Conservation (phyloP, 352 stramenopile genomes). For the Phytophthora brassicae region DNA sequence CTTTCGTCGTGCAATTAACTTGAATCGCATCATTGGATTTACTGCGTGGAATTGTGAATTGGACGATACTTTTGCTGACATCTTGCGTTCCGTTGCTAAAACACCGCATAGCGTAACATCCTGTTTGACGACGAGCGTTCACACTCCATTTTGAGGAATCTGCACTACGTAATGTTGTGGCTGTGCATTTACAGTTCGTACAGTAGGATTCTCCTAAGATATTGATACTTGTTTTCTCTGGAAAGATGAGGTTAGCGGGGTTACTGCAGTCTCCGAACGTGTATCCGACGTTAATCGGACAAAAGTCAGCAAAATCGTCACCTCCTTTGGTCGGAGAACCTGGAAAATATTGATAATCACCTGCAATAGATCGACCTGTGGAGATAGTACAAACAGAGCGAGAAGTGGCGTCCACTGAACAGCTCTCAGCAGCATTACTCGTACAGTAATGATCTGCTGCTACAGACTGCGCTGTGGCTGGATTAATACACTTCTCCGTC, state of each 20-base stretch:
- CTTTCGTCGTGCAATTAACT: conserved; percentile 53
- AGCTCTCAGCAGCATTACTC: conserved; percentile 56
- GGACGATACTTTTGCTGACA: conserved; percentile 31
- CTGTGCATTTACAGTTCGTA: conserved; percentile 69
- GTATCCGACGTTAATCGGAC: conserved; percentile 76
- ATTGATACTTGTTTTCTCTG: conserved; percentile 57
- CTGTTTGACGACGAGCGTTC: conserved; percentile 57
- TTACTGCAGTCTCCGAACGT: conserved; percentile 66
- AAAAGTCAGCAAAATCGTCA: conserved; percentile 74
- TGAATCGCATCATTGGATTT: conserved; percentile 23
- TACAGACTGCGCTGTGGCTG: conserved; percentile 39
- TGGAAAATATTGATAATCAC: conserved; percentile 67
- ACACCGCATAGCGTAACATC: conserved; percentile 81
- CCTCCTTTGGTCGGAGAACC: conserved; percentile 46
- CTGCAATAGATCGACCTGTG: conserved; percentile 43
- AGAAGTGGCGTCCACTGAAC: conserved; percentile 70
- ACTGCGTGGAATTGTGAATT: conserved; percentile 48
- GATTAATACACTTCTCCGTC: conserved; percentile 68
- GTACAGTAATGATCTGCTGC: conserved; percentile 71
- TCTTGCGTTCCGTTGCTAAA: conserved; percentile 18
- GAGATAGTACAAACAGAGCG: conserved; percentile 67
- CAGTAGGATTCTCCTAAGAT: conserved; percentile 81
- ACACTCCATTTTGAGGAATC: conserved; percentile 66
- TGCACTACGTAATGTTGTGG: conserved; percentile 59
- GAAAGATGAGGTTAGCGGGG: conserved; percentile 50